A percentile compares a stretch with the other conserved stretches of the same genome.
Evolutionary conservation across 2,329 filamentous ascomycete genomes (phyloP).

Genomic region (Phialemonium atrogriseum): DNA sequence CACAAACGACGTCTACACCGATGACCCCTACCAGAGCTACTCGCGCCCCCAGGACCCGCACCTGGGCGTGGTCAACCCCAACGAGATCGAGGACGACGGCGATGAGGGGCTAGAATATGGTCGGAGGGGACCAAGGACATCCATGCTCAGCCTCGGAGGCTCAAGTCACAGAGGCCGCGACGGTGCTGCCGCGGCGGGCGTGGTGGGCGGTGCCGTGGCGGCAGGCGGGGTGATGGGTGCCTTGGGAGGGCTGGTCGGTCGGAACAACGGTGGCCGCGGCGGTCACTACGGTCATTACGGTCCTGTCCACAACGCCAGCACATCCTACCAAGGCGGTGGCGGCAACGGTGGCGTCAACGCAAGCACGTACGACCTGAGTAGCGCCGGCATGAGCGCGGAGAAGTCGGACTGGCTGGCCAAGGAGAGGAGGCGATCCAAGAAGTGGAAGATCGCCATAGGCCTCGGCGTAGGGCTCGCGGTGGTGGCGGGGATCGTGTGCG

Average conservation of each 20-base stretch:
- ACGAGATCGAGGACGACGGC: conserved; percentile 77
- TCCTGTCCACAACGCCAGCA: conserved; percentile 33
- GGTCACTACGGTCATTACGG: conserved; percentile 44
- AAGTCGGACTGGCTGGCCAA: conserved; percentile 58
- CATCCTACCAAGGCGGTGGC: conserved; percentile 22
- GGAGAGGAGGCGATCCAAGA: conserved; percentile 53
- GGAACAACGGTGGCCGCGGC: conserved; percentile 25
- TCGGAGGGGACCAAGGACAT: conserved; percentile 38
- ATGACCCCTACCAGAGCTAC: conserved; percentile 60
- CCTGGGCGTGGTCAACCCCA: conserved; percentile 61
- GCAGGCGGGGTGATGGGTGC: conserved; percentile 32
- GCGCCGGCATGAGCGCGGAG: conserved; percentile 30
- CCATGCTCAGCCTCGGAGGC: conserved; percentile 50
- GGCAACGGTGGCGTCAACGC: conserved; percentile 18
- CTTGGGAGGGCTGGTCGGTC: conserved; percentile 28
- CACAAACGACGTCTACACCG: conserved; percentile 40
- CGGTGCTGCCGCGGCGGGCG: conserved; percentile 31
- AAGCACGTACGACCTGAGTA: conserved; percentile 22
- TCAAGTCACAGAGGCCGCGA: conserved; percentile 29
- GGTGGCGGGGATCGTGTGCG: conserved; percentile 63
- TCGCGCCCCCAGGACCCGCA: conserved; percentile 38
- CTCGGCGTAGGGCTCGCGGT: conserved; percentile 56
- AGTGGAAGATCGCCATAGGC: conserved; percentile 62
- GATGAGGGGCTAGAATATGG: conserved; percentile 68
- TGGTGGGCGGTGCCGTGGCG: conserved; percentile 36